Base-by-base conservation (phyloP, 2,329 filamentous ascomycete species). In the Cryphonectria parasitica region DNA sequence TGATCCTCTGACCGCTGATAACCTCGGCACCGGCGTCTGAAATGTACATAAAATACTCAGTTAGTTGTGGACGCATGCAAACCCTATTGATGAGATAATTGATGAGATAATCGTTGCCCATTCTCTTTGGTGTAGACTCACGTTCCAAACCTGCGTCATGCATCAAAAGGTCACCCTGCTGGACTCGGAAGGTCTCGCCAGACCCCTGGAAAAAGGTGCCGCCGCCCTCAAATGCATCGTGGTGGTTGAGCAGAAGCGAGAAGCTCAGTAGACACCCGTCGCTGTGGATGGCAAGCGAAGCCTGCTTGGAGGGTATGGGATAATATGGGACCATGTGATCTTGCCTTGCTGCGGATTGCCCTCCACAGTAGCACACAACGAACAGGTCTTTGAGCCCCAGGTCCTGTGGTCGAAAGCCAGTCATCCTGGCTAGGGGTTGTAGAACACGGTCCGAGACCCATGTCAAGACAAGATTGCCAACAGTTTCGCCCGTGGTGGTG, bases 111-210 rank as follows among this genome's bases (percentile, higher is more conserved):
- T 19, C 28, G 6, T 43, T 39, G 22, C 41, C 15, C 11, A 45
- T 28, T 39, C 22, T n/a, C 22, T 34, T 11, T 34, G 28, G 22
- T 19, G 8, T 39, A 56, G 11, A 71, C 70, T 71, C 54, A 71
- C 69, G 71, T 45, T 72, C 71, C 31, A 72, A 39, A 31, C 71
- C 71, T 39, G 68, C 71, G 31, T 72, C 71, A 25, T 72, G 71
- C 62, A 72, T 66, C 61, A 72, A 58, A 34, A 72, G 28, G 19
- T 49, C 71, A n/a, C 71, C 71, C 49, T 72, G 71, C 60, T 72
- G n/a, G 22, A 72, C 54, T 19, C 41, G 63, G 34, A 70, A 70
- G 19, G 71, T 72, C 34, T 70, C 15, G 5, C 68, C 71, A 11
- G 62, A 64, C 8, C 54, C 68, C 58, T 67, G 71, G 49, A 72